Base-by-base conservation (phyloP, 257 asterid genomes). In the Ballota nigra region DNA sequence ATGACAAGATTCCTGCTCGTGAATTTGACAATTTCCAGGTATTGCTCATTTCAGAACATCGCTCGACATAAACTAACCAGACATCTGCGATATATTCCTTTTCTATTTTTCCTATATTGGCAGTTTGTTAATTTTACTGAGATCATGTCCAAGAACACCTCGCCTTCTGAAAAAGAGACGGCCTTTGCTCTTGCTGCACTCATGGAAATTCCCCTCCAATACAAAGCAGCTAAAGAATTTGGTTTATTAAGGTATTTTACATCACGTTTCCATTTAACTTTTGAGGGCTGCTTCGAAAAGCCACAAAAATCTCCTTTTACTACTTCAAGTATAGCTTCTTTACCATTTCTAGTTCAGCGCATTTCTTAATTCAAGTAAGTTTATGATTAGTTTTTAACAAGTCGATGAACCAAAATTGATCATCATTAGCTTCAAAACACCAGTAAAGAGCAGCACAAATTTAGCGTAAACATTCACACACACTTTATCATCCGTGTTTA, bases 171-270 rank as follows among this genome's bases (percentile, higher is more conserved):
- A 38, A 86, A 85, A 56, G 96, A 91, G 86, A 71, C 92, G 62
- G 89, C 90, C 16, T 91, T 91, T 75, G 92, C 92, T 81, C 97
- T 91, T 70, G 96, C 97, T 74, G 97, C 97, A 5, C 85, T 91
- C 34, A 91, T 91, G 97, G 97, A 91, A 78, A 79, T 91, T 66
- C 97, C 96, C 38, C 70, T 85, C 83, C 97, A 91, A 69, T 91
- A 85, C 72, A 82, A 83, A 80, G 97, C 94, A 74, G 78, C 87
- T 31, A 76, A 41, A 66, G 97, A 88, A 75, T 73, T 87, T 23
- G 76, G 84, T 64, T 36, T 91, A 45, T 83, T 88, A 19, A 94
- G 97, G 18, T 19, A 8, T 20, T 53, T 66, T 57, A 51, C 62
- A 77, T 20, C 11, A 33, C 63, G 15, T 69, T 58, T 24, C 43